Base-by-base conservation (phyloP, 169 alveolate species). In the Besnoitia besnoiti region DNA sequence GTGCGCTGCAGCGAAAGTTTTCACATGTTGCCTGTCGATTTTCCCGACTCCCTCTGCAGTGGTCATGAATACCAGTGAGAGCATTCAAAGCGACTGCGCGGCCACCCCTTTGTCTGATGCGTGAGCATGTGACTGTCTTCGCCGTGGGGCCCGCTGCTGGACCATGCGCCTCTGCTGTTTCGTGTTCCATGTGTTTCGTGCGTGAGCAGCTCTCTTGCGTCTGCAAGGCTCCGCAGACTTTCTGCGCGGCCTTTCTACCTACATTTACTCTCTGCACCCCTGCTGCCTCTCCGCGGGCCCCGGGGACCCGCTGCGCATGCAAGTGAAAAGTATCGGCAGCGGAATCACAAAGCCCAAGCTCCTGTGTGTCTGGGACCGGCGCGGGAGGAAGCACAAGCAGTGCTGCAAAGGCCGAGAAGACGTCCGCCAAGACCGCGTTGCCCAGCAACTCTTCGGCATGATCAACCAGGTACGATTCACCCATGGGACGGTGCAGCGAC, bases 381-480 rank as follows among this genome's bases (percentile, higher is more conserved):
- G 46, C 12, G 95, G 95, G n/a, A 49, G 84, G 27, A 79, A 40
- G 46, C 89, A 62, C 49, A 40, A 47, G 47, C 94, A 93, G 82
- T 61, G 87, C n/a, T 93, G 92, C 85, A 93, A 93, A 85, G 82
- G 82, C 82, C 61, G 37, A 40, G 91, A 82, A 27, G 89, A 61
- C 80, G 10, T 89, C 30, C 76, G 95, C 85, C 93, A 91, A 79
- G 95, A 93, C 75, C 90, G 94, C 8, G 95, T 93, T 40, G 92
- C 93, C 50, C 94, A 93, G 92, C 95, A 93, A 92, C 93, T 93
- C 21, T 93, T 93, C 87, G 47, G 85, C 7, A 40, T 93, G 77
- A 84, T 93, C 50, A 93, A 93, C 91, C 90, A 90, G 30, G 93
- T 91, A 35, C 84, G 80, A n/a, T n/a, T n/a, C n/a, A n/a, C 85